Conservation (phyloP, 768 basidiomycete species). For the Rhizopogon vinicolor region DNA sequence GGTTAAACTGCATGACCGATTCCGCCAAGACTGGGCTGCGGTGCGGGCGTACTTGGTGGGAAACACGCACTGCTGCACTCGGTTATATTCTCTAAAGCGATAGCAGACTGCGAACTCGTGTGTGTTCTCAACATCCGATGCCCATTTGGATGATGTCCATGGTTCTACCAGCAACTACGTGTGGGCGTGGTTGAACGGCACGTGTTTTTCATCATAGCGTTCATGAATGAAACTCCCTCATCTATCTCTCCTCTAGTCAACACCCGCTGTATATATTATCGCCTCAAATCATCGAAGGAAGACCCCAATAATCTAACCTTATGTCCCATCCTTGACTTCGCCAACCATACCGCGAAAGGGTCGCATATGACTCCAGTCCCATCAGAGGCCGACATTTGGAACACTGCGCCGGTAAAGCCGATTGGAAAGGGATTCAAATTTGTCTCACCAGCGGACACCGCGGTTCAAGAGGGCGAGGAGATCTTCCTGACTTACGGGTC, state of each 20-base stretch:
- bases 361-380: constrained; percentile 41
- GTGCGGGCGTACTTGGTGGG: constrained; percentile 52
- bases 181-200: constrained; percentile 92
- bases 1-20: constrained; percentile 40
- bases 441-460: constrained; percentile 38
- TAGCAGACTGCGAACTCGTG: not conserved
- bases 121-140: not conserved
- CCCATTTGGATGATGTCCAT: constrained; percentile 5
- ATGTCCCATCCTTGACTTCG: constrained; percentile 88
- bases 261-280: constrained; percentile 83
- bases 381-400: constrained; percentile 32
- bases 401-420: constrained; percentile 28
- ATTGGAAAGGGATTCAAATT: constrained; percentile 47
- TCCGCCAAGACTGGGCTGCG: constrained; percentile 54
- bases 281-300: constrained; percentile 40
- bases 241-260: constrained; percentile 55
- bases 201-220: constrained; percentile 3
- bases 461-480: constrained; percentile 53
- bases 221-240: constrained; percentile 1
- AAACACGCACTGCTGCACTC: not conserved
- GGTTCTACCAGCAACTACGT: constrained; percentile 42
- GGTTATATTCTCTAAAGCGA: not conserved
- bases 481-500: constrained; percentile 75
- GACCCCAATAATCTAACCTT: constrained; percentile 79
- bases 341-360: constrained; percentile 59